These are phyloP conservation scores for Erythrobasidium hasegawianum DNA, from an alignment of 1,284 basidiomycete genomes.

Conservation along the genomic window DNA sequence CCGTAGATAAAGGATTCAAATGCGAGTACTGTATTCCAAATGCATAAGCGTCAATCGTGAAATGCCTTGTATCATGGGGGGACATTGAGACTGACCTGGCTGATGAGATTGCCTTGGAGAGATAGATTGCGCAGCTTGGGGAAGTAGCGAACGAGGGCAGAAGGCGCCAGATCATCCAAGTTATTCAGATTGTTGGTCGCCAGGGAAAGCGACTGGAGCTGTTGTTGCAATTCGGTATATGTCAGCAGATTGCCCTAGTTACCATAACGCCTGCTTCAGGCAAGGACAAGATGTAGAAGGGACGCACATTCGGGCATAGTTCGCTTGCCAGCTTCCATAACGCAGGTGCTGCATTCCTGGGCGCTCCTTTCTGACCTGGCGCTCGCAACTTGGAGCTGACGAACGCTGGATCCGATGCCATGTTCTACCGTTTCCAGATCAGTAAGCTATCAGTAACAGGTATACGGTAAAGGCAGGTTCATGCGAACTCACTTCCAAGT, in stretches of 20 bases:
- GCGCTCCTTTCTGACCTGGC: constrained; percentile 62
- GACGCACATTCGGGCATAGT: constrained; percentile 65
- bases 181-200: constrained; percentile 58
- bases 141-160: constrained; percentile 61
- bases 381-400: constrained; percentile 62
- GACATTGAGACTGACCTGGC: constrained; percentile 61
- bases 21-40: constrained; percentile 15
- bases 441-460: neutral
- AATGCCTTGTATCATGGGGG: constrained; percentile 51
- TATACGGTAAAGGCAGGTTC: neutral
- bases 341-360: constrained; percentile 65
- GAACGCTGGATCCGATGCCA: constrained; percentile 69
- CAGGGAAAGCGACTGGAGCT: constrained; percentile 74
- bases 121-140: constrained; percentile 75
- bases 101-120: constrained; percentile 66
- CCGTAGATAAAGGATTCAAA: constrained; percentile 28
- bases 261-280: neutral
- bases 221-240: neutral
- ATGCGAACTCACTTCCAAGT: constrained; percentile 55
- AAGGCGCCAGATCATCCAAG: constrained; percentile 55
- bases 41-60: constrained; percentile 49
- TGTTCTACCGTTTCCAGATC: constrained; percentile 49
- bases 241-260: neutral
- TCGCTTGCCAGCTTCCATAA: constrained; percentile 78
- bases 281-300: neutral